Conservation (phyloP, 345 rosid species). For the Toxicodendron radicans region DNA sequence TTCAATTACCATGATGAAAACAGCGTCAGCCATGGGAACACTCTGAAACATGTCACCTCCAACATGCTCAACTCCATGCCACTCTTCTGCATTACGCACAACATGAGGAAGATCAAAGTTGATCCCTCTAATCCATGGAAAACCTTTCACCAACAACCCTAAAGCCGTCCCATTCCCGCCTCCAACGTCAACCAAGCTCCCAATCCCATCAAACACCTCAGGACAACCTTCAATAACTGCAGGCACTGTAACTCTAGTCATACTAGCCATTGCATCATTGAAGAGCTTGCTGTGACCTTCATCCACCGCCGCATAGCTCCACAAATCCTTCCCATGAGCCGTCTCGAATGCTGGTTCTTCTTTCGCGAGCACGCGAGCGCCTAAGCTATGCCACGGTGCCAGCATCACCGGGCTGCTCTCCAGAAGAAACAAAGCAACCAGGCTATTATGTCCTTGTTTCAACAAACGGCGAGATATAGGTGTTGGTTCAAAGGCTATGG, state of each 20-base stretch:
- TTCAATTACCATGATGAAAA: constrained; percentile 50
- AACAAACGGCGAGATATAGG: constrained; percentile 61
- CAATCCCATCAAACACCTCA: constrained; percentile 52
- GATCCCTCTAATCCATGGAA: constrained; percentile 57
- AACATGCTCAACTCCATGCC: constrained; percentile 51
- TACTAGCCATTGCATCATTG: constrained; percentile 67
- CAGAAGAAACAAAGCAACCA: constrained; percentile 43
- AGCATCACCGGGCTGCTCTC: constrained; percentile 54
- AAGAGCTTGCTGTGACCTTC: constrained; percentile 40
- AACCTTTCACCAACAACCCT: constrained; percentile 48
- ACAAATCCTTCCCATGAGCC: constrained; percentile 46
- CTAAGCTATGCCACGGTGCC: constrained; percentile 58
- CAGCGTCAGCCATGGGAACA: constrained; percentile 63
- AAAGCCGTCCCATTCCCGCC: constrained; percentile 65
- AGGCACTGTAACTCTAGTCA: constrained; percentile 40
- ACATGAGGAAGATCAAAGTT: constrained; percentile 87
- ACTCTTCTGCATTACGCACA: constrained; percentile 32
- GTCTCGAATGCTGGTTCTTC: constrained; percentile 30
- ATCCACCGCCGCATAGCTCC: constrained; percentile 46
- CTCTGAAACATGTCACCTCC: constrained; percentile 72
- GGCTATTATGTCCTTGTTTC: constrained; percentile 34
- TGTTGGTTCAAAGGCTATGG: constrained; percentile 40
- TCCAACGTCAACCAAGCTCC: constrained; percentile 68
- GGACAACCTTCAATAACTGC: constrained; percentile 41
- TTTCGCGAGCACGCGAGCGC: constrained; percentile 33